Conservation (phyloP, 208 protist species). For the Leishmania amazonensis region DNA sequence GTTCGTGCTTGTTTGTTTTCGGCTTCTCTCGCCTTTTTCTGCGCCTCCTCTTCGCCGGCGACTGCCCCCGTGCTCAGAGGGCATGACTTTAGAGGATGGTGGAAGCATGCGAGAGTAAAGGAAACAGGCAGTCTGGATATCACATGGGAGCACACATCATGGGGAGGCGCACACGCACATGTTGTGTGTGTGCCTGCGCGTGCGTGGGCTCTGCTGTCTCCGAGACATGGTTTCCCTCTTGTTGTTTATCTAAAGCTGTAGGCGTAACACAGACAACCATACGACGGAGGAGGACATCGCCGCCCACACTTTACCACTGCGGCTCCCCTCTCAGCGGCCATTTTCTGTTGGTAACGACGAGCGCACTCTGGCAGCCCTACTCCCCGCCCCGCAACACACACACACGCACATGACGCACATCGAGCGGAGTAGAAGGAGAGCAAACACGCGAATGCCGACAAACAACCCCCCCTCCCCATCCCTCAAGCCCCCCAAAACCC, state of each 20-base stretch:
- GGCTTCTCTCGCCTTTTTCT: neutral
- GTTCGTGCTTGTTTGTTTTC: neutral
- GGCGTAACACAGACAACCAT: neutral
- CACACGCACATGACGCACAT: neutral
- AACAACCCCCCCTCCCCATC: too few species aligned
- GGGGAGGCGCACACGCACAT: neutral
- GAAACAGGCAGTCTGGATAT: neutral
- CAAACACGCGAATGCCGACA: too few species aligned
- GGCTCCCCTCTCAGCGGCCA: too few species aligned
- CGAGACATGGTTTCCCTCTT: neutral
- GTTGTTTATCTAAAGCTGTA: neutral
- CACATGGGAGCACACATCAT: neutral
- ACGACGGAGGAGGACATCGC: neutral
- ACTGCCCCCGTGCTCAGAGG: neutral
- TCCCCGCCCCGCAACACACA: neutral
- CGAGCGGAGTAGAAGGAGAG: neutral
- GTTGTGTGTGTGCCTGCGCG: neutral
- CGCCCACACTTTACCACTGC: too few species aligned
- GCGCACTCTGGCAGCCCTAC: neutral
- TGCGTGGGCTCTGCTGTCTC: neutral
- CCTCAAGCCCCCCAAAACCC: neutral
- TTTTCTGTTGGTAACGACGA: too few species aligned
- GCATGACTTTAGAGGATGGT: neutral
- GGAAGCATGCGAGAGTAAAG: neutral
- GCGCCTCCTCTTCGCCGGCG: neutral